Evolutionary conservation across 176 grass and related monocot genomes (phyloP).

Genomic region (Luzula sylvatica): DNA sequence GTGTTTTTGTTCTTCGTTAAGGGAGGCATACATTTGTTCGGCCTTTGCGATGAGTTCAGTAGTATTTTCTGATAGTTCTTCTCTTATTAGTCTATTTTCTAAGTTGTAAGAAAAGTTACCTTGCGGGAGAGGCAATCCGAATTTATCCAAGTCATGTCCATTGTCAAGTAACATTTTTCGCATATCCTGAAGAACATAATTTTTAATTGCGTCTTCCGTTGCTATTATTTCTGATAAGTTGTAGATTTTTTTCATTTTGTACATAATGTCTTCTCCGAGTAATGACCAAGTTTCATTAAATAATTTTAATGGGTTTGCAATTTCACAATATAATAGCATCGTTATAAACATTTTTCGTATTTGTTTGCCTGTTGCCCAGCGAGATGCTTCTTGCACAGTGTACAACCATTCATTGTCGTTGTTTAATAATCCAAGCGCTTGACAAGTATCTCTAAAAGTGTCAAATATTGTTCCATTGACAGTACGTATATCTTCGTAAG

Average conservation of each 20-base stretch:
- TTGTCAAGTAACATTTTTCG: conserved; percentile 3
- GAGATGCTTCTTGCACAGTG: background rate
- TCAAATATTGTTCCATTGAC: background rate
- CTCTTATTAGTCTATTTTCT: background rate
- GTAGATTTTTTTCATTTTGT: background rate
- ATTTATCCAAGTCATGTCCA: background rate
- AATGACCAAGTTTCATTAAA: background rate
- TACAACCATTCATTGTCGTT: background rate
- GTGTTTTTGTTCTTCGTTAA: background rate
- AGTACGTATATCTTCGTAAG: conserved; percentile 22
- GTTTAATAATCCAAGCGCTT: conserved; percentile 17
- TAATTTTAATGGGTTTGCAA: background rate
- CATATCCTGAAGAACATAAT: conserved; percentile 4
- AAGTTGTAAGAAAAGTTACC: background rate
- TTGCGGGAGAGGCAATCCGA: background rate
- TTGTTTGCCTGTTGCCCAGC: background rate
- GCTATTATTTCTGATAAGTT: background rate
- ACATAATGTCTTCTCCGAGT: conserved; percentile 14
- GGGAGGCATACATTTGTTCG: background rate
- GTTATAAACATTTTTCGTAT: conserved; percentile 6
- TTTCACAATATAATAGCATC: conserved; percentile 6
- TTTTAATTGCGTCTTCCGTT: background rate
- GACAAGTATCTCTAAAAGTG: conserved; percentile 25
- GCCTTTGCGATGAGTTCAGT: background rate
- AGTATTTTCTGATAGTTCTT: background rate